Evolutionary conservation across 768 basidiomycete species (phyloP), one percentile per base, ranked within the genome.

Genomic region (Boletus rubescentipes): DNA sequence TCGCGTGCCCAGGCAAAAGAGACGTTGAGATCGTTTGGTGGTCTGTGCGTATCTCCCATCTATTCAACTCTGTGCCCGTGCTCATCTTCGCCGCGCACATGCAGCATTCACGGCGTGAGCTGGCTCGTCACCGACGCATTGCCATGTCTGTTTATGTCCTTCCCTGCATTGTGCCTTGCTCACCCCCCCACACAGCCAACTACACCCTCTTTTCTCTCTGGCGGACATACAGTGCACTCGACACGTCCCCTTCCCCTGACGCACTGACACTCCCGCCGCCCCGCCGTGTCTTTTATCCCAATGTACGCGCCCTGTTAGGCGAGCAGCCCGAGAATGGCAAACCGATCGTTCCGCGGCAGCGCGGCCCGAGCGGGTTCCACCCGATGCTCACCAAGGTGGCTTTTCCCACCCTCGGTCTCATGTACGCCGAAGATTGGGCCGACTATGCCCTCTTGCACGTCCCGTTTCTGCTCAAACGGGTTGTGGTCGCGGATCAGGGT

Each of bases 161-260:
- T 39, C 30, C 1, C 20, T 36, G 11, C 26, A 31, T 38, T 29
- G 31, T 54, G 2, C 50, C 18, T 16, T 49, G 53, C 51, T 51
- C 32, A 55, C 37, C 39, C 23, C 31, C 38, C 44, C 20, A 38
- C 35, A 18, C 58, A 66, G 86, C 86, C 66, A 84, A 87, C 55
- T 81, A 85, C 54, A 86, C 90, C 4, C 72, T 93, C 50, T 79
- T 92, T 31, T 81, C 91, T 7, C 75, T 96, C 32, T 89, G 87
- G 86, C 80, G 88, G 40, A 83, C 82, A 0, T 88, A 93, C 69
- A 83, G 83, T 53, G 78, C 84, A 1, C 76, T 91, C 31, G 81
- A 86, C 63, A 51, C 65, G 1, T 60, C 73, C 10, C 78, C 80
- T 29, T 71, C 72, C 14, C 65, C 72, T 10, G 83, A 83, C 4